These are phyloP conservation scores for Tolypocladium tropicale DNA, from an alignment of 2,329 filamentous ascomycete species.

Conservation along the genomic window DNA sequence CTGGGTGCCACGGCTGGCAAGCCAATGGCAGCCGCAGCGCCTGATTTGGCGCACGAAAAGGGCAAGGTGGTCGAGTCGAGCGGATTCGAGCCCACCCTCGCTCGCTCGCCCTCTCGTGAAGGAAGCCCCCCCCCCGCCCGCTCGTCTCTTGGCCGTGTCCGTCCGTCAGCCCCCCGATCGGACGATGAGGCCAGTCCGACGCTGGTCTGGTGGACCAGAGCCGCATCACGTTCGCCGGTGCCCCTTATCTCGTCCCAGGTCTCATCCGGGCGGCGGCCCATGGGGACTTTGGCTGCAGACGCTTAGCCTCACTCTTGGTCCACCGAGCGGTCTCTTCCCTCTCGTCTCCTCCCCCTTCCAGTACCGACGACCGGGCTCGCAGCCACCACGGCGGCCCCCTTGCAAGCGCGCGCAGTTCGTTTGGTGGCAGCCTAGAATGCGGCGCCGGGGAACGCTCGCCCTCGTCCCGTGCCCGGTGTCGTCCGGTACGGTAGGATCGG, in stretches of 20 bases:
- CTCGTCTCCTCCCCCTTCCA: background rate
- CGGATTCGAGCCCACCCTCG: too few species aligned
- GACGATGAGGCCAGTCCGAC: background rate
- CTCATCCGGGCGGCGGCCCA: background rate
- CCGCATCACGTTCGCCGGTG: background rate
- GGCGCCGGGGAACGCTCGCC: background rate
- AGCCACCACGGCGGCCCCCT: background rate
- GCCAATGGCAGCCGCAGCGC: background rate
- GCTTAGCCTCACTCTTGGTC: constrained; percentile 1
- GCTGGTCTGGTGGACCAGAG: background rate
- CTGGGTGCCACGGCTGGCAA: background rate
- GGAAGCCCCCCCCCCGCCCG: too few species aligned
- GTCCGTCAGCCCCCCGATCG: background rate
- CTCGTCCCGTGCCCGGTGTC: background rate
- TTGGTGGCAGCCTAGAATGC: constrained; percentile 1
- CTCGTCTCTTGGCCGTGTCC: background rate
- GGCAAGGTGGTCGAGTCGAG: background rate
- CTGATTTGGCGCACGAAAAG: background rate
- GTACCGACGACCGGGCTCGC: background rate
- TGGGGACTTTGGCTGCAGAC: background rate
- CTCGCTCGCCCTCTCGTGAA: too few species aligned
- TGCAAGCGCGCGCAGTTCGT: background rate
- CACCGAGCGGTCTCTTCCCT: background rate
- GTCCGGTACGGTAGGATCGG: background rate
- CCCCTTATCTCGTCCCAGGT: background rate